Base-by-base conservation (phyloP, 805 yeast species). In the Barnettozyma sp. region DNA sequence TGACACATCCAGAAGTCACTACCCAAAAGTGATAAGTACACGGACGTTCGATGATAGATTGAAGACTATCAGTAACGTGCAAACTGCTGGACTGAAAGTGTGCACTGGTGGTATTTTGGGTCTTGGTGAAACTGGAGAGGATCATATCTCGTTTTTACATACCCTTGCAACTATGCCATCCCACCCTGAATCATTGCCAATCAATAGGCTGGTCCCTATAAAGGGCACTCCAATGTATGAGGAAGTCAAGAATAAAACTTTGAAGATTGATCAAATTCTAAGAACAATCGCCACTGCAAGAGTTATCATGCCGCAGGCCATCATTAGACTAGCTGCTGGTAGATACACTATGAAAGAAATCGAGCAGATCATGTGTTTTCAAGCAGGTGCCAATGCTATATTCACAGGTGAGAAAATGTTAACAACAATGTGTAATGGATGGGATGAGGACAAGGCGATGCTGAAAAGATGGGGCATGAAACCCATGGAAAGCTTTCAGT, bases 141-240 rank as follows among this genome's bases (percentile, higher is more conserved):
- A 82, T 52, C 87, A 78, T 47, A 60, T 82, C 31, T 74, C 82
- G 3, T 80, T 82, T 41, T 50, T 81, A 30, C 65, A 76, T 50
- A 79, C 88, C 0, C 58, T 82, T 39, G 65, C 86, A 2, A 82
- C 78, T 6, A 65, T 83, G 76, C 68, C 70, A 2, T 58, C 64
- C n/a, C 90, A 82, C 46, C 92, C 92, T 1, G 92, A 82, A 55
- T 78, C 86, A 2, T 64, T 82, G 36, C 92, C 92, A n/a, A 80
- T 82, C 45, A 82, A 82, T 54, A 66, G 82, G 47, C 62, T 82
- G 31, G 85, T 82, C n/a, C 76, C 87, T 3, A 82, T 82, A 36
- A 72, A 77, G 41, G 92, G 92, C 3, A 82, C 92, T 0, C 86
- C 86, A 14, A 71, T 82, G 64, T 79, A 70, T 20, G 71, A 71